Evolutionary conservation across 2,329 filamentous ascomycete genomes (phyloP), one percentile per base, ranked within the genome.

Genomic region (Rugonectria rugulosa): DNA sequence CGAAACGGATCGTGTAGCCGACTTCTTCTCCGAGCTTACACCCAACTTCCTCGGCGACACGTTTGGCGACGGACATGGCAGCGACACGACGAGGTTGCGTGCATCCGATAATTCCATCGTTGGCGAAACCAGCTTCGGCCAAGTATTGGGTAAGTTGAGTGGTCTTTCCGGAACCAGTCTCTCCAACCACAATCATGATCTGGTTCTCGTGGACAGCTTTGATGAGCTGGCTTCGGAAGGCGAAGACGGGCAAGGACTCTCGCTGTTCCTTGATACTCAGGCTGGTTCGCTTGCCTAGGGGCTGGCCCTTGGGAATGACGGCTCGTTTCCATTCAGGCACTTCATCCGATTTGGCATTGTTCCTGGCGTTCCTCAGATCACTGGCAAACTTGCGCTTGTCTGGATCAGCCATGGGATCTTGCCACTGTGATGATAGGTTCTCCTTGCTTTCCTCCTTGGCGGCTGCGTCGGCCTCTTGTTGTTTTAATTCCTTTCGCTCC

Each of bases 1-100:
- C 95, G 71, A 99, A 99, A 72, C 95, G 91, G 70, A 99, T 97
- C 7, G 91, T 97, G 72, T 99, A 99, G 50, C 95, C 95, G 60
- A 99, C 94, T 72, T 97, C 93, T 52, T 93, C 87, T 27, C 95
- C 95, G 11, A 98, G 82, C 61, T 88, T 84, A 66, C 94, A 97
- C 14, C 95, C 94, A 56, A 98, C 92, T 77, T 99, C 95, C 70
- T 98, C 92, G 1, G 93, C 87, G 4, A 99, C 95, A 84, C 95
- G 93, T 74, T 97, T 96, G 8, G 95, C 94, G 3, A 99, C 95
- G 2, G 92, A 97, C 88, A 98, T 97, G 60, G 95, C 95, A 21
- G 95, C 95, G 10, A 98, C 95, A 82, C 95, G 92, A 72, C 95
- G 91, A 45, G 95, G 95, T 66, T 99, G 95, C 0, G 96, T 99